phyloP scores from a whole-genome alignment of 2,329 filamentous ascomycete species.

The Cercospora nicotianae region DNA sequence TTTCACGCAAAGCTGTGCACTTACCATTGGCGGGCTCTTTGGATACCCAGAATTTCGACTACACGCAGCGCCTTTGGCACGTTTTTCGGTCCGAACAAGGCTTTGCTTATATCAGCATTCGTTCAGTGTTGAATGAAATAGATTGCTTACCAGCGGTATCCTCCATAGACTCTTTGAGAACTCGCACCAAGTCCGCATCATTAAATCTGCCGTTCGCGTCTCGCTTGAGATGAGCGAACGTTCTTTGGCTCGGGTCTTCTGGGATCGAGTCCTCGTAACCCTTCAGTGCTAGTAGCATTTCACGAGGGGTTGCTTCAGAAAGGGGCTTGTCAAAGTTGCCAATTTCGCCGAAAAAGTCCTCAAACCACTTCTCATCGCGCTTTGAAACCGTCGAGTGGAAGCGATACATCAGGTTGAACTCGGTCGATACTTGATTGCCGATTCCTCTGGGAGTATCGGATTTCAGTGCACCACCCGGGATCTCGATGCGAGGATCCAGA shows the following conservation, averaged over 20 bases:
- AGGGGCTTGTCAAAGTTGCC: neutral
- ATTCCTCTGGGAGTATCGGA: conserved; percentile 59
- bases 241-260: conserved; percentile 39
- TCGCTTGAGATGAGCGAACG: conserved; percentile 41
- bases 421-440: conserved; percentile 51
- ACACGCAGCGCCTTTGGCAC: conserved; percentile 72
- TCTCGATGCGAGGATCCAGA: conserved; percentile 69
- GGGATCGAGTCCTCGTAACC: conserved; percentile 34
- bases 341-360: conserved; percentile 29
- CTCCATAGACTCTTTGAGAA: conserved; percentile 57
- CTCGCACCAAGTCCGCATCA: conserved; percentile 56
- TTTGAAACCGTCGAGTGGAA: conserved; percentile 46
- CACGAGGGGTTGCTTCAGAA: conserved; percentile 27
- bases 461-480: conserved; percentile 50
- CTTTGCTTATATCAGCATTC: neutral
- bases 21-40: conserved; percentile 75
- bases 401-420: conserved; percentile 54
- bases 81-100: conserved; percentile 60
- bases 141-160: conserved; percentile 50
- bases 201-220: conserved; percentile 52
- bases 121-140: conserved; percentile 21
- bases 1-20: conserved; percentile 52
- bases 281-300: conserved; percentile 31
- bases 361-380: conserved; percentile 46
- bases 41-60: conserved; percentile 77